Conservation (phyloP, 2,329 filamentous ascomycete genomes). For the Paraconiothyrium brasiliense region DNA sequence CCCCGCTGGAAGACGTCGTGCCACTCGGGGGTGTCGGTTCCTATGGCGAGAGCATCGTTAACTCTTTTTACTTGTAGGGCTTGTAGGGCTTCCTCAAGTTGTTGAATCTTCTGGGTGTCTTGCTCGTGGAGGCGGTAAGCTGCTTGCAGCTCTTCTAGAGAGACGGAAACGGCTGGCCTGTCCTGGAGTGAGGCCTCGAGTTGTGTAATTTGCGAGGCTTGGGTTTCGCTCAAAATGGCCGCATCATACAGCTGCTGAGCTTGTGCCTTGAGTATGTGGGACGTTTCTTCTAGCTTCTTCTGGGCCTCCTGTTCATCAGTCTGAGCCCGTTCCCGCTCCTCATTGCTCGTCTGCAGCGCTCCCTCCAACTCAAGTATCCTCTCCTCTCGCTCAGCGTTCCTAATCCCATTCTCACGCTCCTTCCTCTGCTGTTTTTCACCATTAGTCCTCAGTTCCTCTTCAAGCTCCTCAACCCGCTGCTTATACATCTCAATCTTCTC, state of each 20-base stretch:
- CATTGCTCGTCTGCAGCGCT: neutral
- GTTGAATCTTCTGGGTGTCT: neutral
- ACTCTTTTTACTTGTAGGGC: neutral
- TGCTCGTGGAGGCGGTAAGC: neutral
- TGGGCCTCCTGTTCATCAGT: neutral
- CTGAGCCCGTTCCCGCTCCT: neutral
- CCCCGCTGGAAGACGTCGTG: neutral
- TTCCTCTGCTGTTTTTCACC: neutral
- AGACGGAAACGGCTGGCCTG: neutral
- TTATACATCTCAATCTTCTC: neutral
- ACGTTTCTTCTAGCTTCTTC: neutral
- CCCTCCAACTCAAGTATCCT: neutral
- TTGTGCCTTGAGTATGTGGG: too few relatives aligned
- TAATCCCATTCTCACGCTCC: neutral
- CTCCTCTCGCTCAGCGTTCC: neutral
- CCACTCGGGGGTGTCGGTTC: neutral
- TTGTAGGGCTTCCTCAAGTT: neutral
- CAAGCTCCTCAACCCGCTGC: neutral
- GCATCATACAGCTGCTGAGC: neutral
- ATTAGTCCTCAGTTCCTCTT: neutral
- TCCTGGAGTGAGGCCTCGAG: neutral
- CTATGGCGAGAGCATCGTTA: neutral
- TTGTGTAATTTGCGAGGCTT: neutral
- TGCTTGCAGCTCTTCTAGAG: neutral
- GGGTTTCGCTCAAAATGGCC: neutral